Evolutionary conservation across 306 rosid genomes (phyloP).

Genomic region (Dalbergia oliveri): DNA sequence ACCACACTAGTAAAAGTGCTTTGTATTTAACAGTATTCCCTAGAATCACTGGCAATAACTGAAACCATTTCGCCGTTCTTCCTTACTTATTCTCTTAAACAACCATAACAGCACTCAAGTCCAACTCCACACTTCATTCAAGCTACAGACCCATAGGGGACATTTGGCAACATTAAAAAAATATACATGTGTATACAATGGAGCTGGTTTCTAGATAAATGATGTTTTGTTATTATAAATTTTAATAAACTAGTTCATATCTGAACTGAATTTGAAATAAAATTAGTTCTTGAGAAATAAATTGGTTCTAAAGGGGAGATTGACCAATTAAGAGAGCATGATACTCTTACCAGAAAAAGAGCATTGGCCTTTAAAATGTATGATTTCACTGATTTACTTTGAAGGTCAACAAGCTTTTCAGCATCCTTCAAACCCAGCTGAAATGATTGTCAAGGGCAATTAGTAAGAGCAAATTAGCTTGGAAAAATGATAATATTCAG

Average conservation of each 20-base stretch:
- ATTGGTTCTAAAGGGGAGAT: conserved; percentile 7
- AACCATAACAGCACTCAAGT: conserved; percentile 23
- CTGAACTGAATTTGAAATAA: background rate
- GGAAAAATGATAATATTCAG: conserved; percentile 41
- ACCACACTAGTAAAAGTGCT: background rate
- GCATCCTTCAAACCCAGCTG: conserved; percentile 99
- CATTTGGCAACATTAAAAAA: background rate
- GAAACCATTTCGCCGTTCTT: background rate
- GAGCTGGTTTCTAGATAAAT: background rate
- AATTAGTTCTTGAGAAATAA: background rate
- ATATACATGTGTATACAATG: background rate
- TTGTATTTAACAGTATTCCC: conserved; percentile 28
- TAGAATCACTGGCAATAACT: conserved; percentile 31
- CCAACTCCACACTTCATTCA: conserved; percentile 38
- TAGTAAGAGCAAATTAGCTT: conserved; percentile 29
- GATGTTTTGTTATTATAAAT: background rate
- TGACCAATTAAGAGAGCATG: background rate
- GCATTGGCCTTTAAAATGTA: conserved; percentile 82
- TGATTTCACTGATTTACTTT: conserved; percentile 66
- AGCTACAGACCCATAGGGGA: conserved; percentile 1
- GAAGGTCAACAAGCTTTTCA: conserved; percentile 69
- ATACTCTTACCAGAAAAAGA: conserved; percentile 72
- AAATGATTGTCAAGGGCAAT: conserved; percentile 44
- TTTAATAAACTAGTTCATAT: background rate
- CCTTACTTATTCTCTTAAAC: conserved; percentile 28